phyloP scores from a whole-genome alignment of 306 rosid genomes.

The Erythrophleum fordii region DNA sequence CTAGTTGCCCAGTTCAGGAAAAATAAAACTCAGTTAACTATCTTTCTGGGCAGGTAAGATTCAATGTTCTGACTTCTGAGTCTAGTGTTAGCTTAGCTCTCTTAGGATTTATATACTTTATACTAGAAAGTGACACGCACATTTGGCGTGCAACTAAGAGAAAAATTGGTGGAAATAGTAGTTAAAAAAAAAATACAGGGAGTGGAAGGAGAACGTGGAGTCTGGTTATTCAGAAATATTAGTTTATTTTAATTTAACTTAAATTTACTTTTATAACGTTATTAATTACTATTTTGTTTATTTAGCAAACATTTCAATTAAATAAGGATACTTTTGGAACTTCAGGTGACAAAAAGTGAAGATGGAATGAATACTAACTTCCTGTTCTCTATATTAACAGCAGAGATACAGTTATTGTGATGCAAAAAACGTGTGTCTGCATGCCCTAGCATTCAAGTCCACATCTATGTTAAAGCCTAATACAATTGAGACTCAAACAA shows the following conservation, averaged over 20 bases:
- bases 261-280: too few species aligned
- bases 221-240: background rate
- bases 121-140: background rate
- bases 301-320: background rate
- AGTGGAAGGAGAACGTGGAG: background rate
- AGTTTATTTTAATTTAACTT: too few species aligned
- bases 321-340: background rate
- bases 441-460: background rate
- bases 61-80: background rate
- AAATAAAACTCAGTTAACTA: background rate
- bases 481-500: background rate
- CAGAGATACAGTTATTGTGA: background rate
- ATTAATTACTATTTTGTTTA: background rate
- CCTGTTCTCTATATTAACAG: background rate
- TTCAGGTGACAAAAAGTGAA: constrained; percentile 1
- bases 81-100: background rate
- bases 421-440: background rate
- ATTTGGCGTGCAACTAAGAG: background rate
- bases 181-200: background rate
- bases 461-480: background rate
- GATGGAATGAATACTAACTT: background rate
- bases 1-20: background rate
- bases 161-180: background rate
- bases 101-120: background rate
- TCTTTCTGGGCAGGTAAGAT: background rate